Evolutionary conservation across 1,284 basidiomycete genomes (phyloP).

Genomic region (Hemileia vastatrix): DNA sequence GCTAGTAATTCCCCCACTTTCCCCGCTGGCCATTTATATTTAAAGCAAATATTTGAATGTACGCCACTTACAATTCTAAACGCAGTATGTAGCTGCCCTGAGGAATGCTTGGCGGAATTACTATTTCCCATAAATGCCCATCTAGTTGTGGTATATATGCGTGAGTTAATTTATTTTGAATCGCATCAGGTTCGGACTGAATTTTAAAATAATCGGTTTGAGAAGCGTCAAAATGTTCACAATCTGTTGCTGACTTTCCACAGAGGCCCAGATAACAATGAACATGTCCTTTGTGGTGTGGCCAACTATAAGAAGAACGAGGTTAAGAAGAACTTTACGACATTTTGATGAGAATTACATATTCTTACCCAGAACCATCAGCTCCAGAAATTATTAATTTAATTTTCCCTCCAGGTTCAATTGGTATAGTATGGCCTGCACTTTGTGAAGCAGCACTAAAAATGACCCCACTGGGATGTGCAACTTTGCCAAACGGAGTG

Average conservation of each 20-base stretch:
- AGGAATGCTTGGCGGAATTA: conserved; percentile 9
- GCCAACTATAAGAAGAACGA: conserved; percentile 9
- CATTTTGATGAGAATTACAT: too few species aligned
- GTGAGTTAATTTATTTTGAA: conserved; percentile 1
- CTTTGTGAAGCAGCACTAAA: conserved; percentile 15
- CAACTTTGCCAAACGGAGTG: conserved; percentile 10
- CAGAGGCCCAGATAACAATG: conserved; percentile 13
- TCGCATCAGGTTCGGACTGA: conserved; percentile 4
- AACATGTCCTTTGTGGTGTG: conserved; percentile 20
- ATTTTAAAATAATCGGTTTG: conserved; percentile 14
- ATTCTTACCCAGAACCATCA: conserved; percentile 18
- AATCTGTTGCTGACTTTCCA: conserved; percentile 3
- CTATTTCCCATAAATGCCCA: conserved; percentile 10
- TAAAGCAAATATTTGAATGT: too few species aligned
- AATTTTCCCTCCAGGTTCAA: conserved; percentile 13
- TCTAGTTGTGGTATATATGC: conserved; percentile 1
- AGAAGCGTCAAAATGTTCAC: conserved; percentile 16
- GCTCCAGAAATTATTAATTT: conserved; percentile 3
- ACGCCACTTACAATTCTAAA: conserved; percentile 8
- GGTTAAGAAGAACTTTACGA: too few species aligned
- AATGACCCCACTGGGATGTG: conserved; percentile 8
- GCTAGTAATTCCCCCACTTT: too few species aligned
- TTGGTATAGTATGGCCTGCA: conserved; percentile 8
- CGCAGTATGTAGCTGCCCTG: conserved; percentile 19
- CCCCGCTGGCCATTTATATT: too few species aligned